These are phyloP conservation scores for Capronia americana DNA, from an alignment of 2,329 filamentous ascomycete genomes.

Conservation along the genomic window DNA sequence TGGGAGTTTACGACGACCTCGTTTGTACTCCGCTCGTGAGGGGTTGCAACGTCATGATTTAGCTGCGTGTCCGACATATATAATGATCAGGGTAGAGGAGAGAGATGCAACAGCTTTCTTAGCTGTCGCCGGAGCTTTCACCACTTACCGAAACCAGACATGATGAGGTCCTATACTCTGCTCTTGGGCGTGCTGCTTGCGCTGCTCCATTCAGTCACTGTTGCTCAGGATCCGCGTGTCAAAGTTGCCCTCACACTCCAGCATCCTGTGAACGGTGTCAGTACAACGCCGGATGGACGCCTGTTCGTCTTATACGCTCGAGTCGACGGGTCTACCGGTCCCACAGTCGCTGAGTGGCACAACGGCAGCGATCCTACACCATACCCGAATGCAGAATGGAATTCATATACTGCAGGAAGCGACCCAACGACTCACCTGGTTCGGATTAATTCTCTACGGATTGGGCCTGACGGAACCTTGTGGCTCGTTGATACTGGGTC, in stretches of 20 bases:
- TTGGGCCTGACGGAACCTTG: slow-evolving; percentile 33
- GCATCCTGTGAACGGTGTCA: slow-evolving; percentile 28
- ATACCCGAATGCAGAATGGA: slow-evolving; percentile 30
- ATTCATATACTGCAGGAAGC: slow-evolving; percentile 22
- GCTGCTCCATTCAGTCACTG: not conserved
- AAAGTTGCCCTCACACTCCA: slow-evolving; percentile 18
- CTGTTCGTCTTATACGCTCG: slow-evolving; percentile 43
- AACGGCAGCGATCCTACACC: slow-evolving; percentile 28
- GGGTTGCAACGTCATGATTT: slow-evolving; percentile 6
- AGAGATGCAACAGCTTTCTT: not conserved
- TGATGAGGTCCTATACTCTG: not conserved
- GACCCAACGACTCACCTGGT: slow-evolving; percentile 29
- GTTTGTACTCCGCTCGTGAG: slow-evolving; percentile 4
- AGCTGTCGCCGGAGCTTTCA: not conserved
- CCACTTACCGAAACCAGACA: not conserved
- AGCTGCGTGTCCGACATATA: not conserved
- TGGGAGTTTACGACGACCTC: not conserved
- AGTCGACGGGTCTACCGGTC: slow-evolving; percentile 44
- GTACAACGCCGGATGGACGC: slow-evolving; percentile 42
- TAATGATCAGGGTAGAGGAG: not conserved
- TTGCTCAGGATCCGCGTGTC: slow-evolving; percentile 19
- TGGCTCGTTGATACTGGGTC: slow-evolving; percentile 35
- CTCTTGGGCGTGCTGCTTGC: not conserved
- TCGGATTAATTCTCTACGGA: slow-evolving; percentile 28
- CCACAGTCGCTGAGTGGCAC: slow-evolving; percentile 43